A percentile compares a stretch with the other conserved stretches of the same genome.
Evolutionary conservation across 169 alveolate species (phyloP).

Genomic region (Theileria parva): DNA sequence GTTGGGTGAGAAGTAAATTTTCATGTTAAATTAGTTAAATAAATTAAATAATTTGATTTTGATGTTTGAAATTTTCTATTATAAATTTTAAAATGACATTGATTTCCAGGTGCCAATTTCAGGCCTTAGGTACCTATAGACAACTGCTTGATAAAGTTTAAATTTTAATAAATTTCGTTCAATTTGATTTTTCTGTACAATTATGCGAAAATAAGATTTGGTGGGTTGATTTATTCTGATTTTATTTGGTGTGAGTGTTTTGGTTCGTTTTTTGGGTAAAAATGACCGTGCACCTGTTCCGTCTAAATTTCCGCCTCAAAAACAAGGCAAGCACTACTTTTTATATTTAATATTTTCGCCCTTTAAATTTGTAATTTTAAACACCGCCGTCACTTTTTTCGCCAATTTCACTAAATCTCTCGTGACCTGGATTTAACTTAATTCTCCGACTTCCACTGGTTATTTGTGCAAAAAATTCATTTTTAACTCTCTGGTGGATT

Average conservation of each 20-base stretch:
- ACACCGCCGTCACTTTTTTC: too few relatives aligned
- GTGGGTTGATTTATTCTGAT: neutral
- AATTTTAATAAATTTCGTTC: too few relatives aligned
- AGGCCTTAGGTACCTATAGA: neutral
- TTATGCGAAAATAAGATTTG: neutral
- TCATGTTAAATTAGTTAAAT: too few relatives aligned
- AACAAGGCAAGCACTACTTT: constrained; percentile 16
- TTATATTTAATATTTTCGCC: too few relatives aligned
- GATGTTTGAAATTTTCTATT: neutral
- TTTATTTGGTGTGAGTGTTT: neutral
- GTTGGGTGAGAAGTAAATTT: neutral
- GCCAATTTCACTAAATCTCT: neutral
- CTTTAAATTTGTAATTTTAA: too few relatives aligned
- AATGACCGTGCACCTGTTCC: constrained; percentile 16
- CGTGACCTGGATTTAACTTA: neutral
- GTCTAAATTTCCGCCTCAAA: neutral
- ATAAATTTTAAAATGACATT: neutral
- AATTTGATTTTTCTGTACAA: neutral
- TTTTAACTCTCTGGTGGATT: neutral
- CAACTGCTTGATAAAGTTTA: neutral
- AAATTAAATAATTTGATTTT: neutral
- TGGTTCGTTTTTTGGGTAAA: neutral
- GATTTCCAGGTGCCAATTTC: neutral
- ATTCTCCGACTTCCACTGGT: neutral
- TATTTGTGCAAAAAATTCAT: neutral